Base-by-base conservation (phyloP, 2,329 filamentous ascomycete species). In the Phaeophleospora eucalypticola region DNA sequence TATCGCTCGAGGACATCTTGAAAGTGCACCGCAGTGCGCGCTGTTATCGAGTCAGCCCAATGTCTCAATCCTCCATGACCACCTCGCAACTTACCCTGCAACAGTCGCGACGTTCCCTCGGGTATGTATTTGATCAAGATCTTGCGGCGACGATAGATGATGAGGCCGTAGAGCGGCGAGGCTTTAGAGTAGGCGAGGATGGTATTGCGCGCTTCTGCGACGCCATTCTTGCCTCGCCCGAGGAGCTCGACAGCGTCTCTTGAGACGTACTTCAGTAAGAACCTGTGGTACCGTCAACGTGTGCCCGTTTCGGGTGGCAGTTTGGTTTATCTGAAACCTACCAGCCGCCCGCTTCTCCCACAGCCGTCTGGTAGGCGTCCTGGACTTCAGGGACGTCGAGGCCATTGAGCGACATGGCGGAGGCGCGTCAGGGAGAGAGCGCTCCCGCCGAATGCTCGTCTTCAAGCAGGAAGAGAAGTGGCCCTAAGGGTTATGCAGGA, bases 61-160 rank as follows among this genome's bases (percentile, higher is more conserved):
- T 15, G 14, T 15, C 33, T 49, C 36, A 49, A 44, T 36, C 24
- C 4, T 16, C 40, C 27, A 21, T 36, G 4, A 14, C 9, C 29
- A 4, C 27, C 15, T 17, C 9, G 16, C 20, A 47, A 67, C 81
- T 58, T 70, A 95, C 93, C 93, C 86, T 95, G 87, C 44, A 98
- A 76, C 45, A 98, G 75, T 60, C 93, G 81, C 53, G 93, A 97
- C 56, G 90, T 91, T 49, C 84, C 87, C 50, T 95, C 88, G 1
- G 91, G 93, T 52, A 95, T 79, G 67, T 93, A 95, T 72, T 93
- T 96, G 67, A 98, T 80, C 50, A 98, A 72, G 40, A 97, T 86
- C 69, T 89, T 96, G 65, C 89, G 82, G 64, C 90, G 83, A 46
- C 91, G 79, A 68, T 96, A 97, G 60, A 87, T 83, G 58, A 98